These are phyloP conservation scores for Ballota nigra DNA, from an alignment of 257 asterid species.

Conservation along the genomic window DNA sequence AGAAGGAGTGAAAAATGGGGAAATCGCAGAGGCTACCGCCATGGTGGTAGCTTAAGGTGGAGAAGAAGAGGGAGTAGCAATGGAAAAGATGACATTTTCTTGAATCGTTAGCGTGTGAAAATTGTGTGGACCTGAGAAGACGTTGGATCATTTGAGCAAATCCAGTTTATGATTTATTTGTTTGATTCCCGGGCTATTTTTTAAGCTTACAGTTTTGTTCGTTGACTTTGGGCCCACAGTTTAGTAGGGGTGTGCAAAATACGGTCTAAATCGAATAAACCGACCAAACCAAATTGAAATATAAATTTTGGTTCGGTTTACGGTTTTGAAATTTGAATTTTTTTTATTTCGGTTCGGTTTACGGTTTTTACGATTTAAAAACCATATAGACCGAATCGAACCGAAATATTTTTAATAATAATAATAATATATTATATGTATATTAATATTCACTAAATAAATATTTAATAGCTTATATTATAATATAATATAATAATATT, in stretches of 20 bases:
- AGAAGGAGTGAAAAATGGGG: conserved; percentile 31
- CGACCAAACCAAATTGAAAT: too few relatives aligned
- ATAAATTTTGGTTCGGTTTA: too few relatives aligned
- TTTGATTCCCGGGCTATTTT: conserved; percentile 25
- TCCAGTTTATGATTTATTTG: neutral
- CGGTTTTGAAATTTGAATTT: too few relatives aligned
- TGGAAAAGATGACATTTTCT: conserved; percentile 35
- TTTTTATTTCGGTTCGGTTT: too few relatives aligned
- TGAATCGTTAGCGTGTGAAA: conserved; percentile 24
- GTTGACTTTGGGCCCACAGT: neutral
- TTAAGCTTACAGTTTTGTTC: conserved; percentile 33
- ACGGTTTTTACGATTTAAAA: too few relatives aligned
- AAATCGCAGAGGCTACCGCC: conserved; percentile 44
- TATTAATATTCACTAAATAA: too few relatives aligned
- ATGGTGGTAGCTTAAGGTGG: conserved; percentile 30
- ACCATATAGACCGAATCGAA: too few relatives aligned
- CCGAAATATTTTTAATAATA: too few relatives aligned
- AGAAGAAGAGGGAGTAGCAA: conserved; percentile 24
- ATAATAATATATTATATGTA: too few relatives aligned
- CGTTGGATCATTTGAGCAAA: conserved; percentile 6
- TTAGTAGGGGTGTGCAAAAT: neutral
- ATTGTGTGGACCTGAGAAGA: conserved; percentile 67
- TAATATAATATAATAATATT: too few relatives aligned
- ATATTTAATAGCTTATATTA: too few relatives aligned
- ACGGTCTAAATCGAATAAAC: neutral